Evolutionary conservation across 2,329 filamentous ascomycete genomes (phyloP).

Genomic region (Sclerotinia nivalis): DNA sequence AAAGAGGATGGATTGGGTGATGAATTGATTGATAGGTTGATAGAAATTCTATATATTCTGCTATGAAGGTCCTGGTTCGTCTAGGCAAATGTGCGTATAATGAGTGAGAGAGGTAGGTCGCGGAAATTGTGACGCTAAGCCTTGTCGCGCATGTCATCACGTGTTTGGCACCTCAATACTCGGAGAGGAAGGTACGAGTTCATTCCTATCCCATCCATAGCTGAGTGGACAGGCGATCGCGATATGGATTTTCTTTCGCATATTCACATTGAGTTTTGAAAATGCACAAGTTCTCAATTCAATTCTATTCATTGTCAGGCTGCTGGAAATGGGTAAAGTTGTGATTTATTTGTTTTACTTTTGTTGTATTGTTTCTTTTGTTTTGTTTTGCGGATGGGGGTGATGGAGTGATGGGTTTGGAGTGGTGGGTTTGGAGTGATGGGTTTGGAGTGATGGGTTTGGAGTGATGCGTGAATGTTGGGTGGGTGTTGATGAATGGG

Average conservation of each 20-base stretch:
- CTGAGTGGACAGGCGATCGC: not conserved
- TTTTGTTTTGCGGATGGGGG: too few relatives aligned
- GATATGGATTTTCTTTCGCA: not conserved
- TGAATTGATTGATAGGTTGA: conserved; percentile 7
- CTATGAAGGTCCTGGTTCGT: not conserved
- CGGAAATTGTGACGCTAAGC: not conserved
- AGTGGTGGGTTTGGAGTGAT: too few relatives aligned
- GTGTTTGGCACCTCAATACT: not conserved
- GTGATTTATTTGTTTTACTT: too few relatives aligned
- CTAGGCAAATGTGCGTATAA: not conserved
- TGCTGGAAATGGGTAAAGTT: too few relatives aligned
- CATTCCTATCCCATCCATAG: not conserved
- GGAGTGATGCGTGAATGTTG: too few relatives aligned
- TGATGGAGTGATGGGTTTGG: too few relatives aligned
- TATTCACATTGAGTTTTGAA: not conserved
- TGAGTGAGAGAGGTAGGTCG: not conserved
- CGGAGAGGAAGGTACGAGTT: not conserved
- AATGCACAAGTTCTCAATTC: not conserved
- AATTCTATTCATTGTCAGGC: too few relatives aligned
- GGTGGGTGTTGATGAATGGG: too few relatives aligned
- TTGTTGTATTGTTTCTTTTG: too few relatives aligned
- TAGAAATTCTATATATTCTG: conserved; percentile 14
- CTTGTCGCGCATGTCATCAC: not conserved
- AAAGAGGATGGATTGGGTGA: not conserved
- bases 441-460: too few relatives aligned